These are phyloP conservation scores for Diplodia mutila DNA, from an alignment of 2,329 filamentous ascomycete species.

Conservation along the genomic window DNA sequence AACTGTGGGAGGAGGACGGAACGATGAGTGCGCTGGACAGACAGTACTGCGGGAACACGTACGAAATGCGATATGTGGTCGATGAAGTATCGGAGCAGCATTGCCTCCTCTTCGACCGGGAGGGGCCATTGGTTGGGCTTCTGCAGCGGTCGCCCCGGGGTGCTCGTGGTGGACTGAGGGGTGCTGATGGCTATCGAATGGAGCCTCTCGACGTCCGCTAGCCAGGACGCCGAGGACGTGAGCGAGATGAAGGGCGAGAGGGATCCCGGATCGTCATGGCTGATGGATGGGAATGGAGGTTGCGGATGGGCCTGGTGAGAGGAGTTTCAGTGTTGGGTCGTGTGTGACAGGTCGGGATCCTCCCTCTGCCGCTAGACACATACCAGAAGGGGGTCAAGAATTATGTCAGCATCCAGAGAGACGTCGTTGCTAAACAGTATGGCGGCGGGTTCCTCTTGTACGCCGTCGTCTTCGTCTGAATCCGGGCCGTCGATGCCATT, in stretches of 20 bases:
- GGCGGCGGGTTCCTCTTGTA: neutral
- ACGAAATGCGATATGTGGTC: constrained; percentile 43
- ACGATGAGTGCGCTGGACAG: neutral
- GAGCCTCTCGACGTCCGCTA: neutral
- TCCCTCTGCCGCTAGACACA: neutral
- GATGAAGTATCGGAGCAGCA: constrained; percentile 43
- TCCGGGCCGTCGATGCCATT: neutral
- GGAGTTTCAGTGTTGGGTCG: neutral
- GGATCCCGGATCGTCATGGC: neutral
- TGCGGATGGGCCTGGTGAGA: neutral
- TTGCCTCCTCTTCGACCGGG: constrained; percentile 43
- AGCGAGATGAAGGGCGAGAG: constrained; percentile 1
- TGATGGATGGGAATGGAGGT: neutral
- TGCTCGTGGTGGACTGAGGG: neutral
- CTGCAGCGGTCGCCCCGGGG: neutral
- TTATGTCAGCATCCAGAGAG: neutral
- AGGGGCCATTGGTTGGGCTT: constrained; percentile 39
- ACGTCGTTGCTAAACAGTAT: neutral
- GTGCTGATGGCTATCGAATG: constrained; percentile 6
- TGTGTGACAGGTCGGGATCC: too few species aligned
- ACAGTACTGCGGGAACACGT: too few species aligned
- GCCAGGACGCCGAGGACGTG: neutral
- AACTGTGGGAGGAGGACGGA: constrained; percentile 33
- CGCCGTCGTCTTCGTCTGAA: neutral
- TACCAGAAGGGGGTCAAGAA: constrained; percentile 1